phyloP scores from a whole-genome alignment of 805 yeast genomes.

The Komagataella pastoris region DNA sequence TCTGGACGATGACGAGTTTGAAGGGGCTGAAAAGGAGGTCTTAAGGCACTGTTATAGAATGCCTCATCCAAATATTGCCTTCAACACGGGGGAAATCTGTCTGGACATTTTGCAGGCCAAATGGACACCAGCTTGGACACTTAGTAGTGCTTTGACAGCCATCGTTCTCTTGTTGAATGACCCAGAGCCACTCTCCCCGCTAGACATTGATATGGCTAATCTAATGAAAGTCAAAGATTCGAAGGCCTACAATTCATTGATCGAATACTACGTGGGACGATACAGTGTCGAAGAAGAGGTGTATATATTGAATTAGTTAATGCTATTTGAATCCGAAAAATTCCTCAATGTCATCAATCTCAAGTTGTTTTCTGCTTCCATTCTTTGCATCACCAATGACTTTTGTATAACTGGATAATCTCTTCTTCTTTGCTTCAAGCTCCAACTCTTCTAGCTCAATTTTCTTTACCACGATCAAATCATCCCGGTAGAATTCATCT shows the following conservation, averaged over 20 bases:
- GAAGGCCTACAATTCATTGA: slow-evolving; percentile 26
- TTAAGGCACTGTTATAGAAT: slow-evolving; percentile 11
- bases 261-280: slow-evolving; percentile 22
- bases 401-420: slow-evolving; percentile 6
- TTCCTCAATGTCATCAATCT: slow-evolving; percentile 15
- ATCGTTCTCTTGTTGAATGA: slow-evolving; percentile 41
- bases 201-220: slow-evolving; percentile 59
- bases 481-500: slow-evolving; percentile 18
- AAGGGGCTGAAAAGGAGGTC: background rate
- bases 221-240: slow-evolving; percentile 33
- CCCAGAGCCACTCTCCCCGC: slow-evolving; percentile 63
- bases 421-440: slow-evolving; percentile 5
- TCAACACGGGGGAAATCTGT: slow-evolving; percentile 55
- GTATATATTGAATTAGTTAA: background rate
- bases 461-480: slow-evolving; percentile 16
- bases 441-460: slow-evolving; percentile 16
- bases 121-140: slow-evolving; percentile 72
- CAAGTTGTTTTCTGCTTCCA: slow-evolving; percentile 7
- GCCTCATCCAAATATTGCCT: slow-evolving; percentile 38
- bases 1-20: background rate
- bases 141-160: slow-evolving; percentile 41
- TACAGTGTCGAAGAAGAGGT: slow-evolving; percentile 6
- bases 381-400: slow-evolving; percentile 11
- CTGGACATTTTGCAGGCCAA: slow-evolving; percentile 43
- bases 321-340: slow-evolving; percentile 17